Percentiles rank a stretch among this genome's conserved stretches.
phyloP scores from a whole-genome alignment of 768 basidiomycete species.

The Lactifluus subvellereus region DNA sequence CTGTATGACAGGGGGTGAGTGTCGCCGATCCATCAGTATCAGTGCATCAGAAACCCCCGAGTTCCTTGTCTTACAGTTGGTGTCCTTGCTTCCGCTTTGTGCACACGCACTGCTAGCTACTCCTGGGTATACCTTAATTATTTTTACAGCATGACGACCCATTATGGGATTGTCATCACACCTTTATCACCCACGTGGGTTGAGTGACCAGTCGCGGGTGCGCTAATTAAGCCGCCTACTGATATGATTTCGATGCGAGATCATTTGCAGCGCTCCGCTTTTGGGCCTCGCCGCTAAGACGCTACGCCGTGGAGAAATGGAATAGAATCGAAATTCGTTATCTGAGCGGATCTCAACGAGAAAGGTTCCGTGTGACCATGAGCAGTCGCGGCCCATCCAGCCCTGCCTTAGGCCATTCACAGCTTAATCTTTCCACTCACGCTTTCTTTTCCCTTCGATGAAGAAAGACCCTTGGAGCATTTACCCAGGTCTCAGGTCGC shows the following conservation, averaged over 20 bases:
- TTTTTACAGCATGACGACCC: background rate
- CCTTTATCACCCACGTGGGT: background rate
- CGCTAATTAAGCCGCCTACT: background rate
- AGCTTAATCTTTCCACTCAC: background rate
- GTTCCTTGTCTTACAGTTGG: constrained; percentile 7
- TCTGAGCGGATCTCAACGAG: no score
- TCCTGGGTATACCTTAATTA: background rate
- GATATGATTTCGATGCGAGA: constrained; percentile 1
- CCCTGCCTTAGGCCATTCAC: background rate
- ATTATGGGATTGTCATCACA: background rate
- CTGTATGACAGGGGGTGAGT: background rate
- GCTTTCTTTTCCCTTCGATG: background rate
- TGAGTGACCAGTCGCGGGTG: background rate
- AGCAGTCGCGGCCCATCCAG: background rate
- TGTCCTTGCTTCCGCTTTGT: background rate
- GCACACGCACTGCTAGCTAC: background rate
- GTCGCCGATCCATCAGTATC: background rate
- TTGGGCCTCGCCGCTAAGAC: background rate
- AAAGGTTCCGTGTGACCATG: no score
- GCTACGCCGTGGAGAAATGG: no score
- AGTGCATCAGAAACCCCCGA: background rate
- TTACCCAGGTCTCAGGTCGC: no score
- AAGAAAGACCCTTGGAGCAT: background rate
- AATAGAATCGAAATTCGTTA: no score
- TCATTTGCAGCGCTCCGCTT: background rate